phyloP scores from a whole-genome alignment of 1,284 basidiomycete genomes.

The Melampsora americana region DNA sequence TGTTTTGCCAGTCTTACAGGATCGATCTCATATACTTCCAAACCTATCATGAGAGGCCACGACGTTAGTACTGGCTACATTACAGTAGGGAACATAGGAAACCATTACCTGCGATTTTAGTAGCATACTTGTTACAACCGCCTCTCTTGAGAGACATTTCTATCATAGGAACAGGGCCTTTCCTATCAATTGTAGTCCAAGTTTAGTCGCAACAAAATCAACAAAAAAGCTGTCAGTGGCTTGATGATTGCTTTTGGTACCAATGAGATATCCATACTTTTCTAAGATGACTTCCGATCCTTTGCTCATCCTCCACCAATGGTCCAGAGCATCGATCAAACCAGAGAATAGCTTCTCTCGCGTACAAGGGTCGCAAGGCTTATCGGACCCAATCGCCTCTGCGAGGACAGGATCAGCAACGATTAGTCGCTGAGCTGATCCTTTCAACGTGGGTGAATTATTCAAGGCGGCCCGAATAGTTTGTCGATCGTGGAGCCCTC shows the following conservation, averaged over 20 bases:
- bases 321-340: conserved; percentile 1
- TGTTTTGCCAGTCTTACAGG: conserved; percentile 15
- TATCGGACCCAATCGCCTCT: not conserved
- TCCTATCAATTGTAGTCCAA: not conserved
- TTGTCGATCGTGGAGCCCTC: conserved; percentile 16
- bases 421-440: not conserved
- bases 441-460: not conserved
- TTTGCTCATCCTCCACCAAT: conserved; percentile 31
- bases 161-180: conserved; percentile 10
- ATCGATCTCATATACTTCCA: conserved; percentile 30
- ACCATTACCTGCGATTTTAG: conserved; percentile 15
- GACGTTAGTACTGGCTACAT: not conserved
- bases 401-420: not conserved
- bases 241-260: not conserved
- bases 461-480: not conserved
- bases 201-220: not conserved
- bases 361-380: not conserved
- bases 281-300: not conserved
- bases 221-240: not conserved
- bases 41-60: not conserved
- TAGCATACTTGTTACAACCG: conserved; percentile 12
- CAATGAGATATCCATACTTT: not conserved
- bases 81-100: not conserved
- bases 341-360: not conserved
- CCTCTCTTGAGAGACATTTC: conserved; percentile 21